Evolutionary conservation across 306 rosid species (phyloP).

Genomic region (Cucurbita pepo): DNA sequence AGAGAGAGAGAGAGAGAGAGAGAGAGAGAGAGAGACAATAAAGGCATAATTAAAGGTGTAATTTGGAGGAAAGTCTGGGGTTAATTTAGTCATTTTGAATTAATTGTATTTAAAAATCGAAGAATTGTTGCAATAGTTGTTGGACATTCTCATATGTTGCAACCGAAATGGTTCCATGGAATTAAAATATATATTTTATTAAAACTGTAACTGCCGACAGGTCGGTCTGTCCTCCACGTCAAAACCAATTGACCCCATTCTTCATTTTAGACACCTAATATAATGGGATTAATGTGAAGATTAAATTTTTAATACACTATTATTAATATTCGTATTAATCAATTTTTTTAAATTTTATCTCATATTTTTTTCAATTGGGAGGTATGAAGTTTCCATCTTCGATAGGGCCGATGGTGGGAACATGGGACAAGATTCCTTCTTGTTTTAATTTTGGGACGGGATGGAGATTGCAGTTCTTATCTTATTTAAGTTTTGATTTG

Average conservation of each 20-base stretch:
- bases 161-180: background rate
- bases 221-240: background rate
- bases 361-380: too few species aligned
- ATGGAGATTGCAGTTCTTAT: too few species aligned
- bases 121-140: background rate
- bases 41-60: background rate
- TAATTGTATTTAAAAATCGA: too few species aligned
- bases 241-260: background rate
- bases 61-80: background rate
- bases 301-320: background rate
- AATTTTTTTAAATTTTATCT: background rate
- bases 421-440: too few species aligned
- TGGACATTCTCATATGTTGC: background rate
- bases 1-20: background rate
- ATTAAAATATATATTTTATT: background rate
- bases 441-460: too few species aligned
- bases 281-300: background rate
- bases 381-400: too few species aligned
- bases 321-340: background rate
- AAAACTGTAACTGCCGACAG: background rate
- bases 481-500: too few species aligned
- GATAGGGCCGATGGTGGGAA: too few species aligned
- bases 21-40: background rate
- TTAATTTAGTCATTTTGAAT: background rate
- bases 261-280: background rate